Evolutionary conservation across 768 basidiomycete genomes (phyloP).

Genomic region (Cubamyces sp.): DNA sequence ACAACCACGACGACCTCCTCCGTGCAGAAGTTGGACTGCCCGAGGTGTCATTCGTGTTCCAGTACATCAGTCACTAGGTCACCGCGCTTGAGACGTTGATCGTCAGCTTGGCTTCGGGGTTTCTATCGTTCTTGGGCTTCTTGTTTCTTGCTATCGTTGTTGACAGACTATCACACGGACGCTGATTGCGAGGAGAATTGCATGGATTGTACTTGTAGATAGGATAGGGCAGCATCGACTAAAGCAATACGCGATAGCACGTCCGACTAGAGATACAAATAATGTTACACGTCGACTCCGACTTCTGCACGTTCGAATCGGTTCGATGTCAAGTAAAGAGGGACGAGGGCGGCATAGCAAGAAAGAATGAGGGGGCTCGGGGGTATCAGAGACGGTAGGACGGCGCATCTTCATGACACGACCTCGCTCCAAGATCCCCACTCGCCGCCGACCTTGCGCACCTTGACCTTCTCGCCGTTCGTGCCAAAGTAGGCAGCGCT

Average conservation of each 20-base stretch:
- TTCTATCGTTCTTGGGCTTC: not conserved
- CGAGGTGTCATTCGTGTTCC: slow-evolving; percentile 94
- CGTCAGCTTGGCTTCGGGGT: not conserved
- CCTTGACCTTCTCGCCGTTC: slow-evolving; percentile 75
- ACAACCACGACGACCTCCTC: slow-evolving; percentile 94
- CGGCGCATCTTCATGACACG: slow-evolving; percentile 44
- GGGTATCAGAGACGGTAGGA: slow-evolving; percentile 1
- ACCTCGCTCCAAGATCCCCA: slow-evolving; percentile 78
- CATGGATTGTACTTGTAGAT: slow-evolving; percentile 18
- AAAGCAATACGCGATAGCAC: slow-evolving; percentile 8
- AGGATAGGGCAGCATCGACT: not conserved
- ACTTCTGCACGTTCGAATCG: not conserved
- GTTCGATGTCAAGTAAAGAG: no score
- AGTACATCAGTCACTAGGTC: slow-evolving; percentile 85
- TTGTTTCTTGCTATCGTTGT: not conserved
- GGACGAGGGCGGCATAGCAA: no score
- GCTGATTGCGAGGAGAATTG: not conserved
- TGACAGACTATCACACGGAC: not conserved
- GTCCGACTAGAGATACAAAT: slow-evolving; percentile 31
- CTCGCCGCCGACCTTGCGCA: slow-evolving; percentile 67
- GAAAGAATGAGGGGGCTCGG: not conserved
- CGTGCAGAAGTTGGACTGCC: slow-evolving; percentile 84
- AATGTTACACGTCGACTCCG: slow-evolving; percentile 28
- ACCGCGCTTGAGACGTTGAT: not conserved
- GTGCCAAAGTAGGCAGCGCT: slow-evolving; percentile 82